phyloP scores from a whole-genome alignment of 139 green algal species.

The Zygnema cylindricum region DNA sequence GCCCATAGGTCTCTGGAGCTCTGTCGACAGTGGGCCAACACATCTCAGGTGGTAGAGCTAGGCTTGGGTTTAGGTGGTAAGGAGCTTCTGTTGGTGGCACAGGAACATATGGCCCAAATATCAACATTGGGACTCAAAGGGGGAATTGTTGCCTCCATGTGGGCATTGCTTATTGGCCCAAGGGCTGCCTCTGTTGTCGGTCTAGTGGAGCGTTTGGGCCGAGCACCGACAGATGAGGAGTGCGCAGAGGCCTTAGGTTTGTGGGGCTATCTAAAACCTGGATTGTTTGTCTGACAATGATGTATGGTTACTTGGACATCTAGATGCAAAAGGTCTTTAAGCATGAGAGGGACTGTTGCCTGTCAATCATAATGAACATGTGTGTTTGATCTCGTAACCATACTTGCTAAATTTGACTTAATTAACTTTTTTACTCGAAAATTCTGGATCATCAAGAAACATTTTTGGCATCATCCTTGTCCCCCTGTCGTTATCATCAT shows the following conservation, averaged over 20 bases:
- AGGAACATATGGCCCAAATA: slow-evolving; percentile 34
- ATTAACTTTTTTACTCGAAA: too few species aligned
- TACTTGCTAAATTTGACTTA: too few species aligned
- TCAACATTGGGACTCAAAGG: slow-evolving; percentile 39
- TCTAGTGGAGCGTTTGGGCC: slow-evolving; percentile 29
- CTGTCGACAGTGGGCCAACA: slow-evolving; percentile 36
- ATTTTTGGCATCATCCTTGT: too few species aligned
- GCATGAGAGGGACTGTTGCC: too few species aligned
- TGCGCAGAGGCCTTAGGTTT: slow-evolving; percentile 26
- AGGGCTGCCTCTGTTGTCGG: neutral
- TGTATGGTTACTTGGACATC: too few species aligned
- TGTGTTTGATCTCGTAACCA: too few species aligned
- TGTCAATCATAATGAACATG: too few species aligned
- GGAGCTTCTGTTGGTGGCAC: slow-evolving; percentile 10
- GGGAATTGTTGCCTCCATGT: slow-evolving; percentile 15
- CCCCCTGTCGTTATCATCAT: too few species aligned
- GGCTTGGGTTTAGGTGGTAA: neutral
- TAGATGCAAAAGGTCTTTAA: too few species aligned
- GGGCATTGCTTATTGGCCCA: slow-evolving; percentile 9
- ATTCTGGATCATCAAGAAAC: too few species aligned
- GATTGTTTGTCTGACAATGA: too few species aligned
- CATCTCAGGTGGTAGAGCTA: neutral
- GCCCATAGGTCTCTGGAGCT: slow-evolving; percentile 43
- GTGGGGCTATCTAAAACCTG: too few species aligned
- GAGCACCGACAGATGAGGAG: slow-evolving; percentile 25